phyloP scores from a whole-genome alignment of 2,329 filamentous ascomycete species.

The Aspergillus japonicus region DNA sequence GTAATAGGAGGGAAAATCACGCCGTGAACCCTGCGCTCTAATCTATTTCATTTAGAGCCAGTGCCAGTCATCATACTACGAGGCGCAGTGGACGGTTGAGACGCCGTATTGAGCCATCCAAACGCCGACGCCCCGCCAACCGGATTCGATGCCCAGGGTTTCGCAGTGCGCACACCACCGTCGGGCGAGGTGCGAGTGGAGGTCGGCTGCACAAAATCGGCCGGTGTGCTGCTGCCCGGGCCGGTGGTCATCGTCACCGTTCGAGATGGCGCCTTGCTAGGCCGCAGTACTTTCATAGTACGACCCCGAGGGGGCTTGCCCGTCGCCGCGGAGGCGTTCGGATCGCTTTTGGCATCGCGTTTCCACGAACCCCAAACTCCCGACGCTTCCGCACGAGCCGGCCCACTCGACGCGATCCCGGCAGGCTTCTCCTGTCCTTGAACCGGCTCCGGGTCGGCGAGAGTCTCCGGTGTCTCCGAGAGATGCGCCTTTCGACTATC shows the following conservation, averaged over 20 bases:
- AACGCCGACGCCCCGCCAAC: conserved; percentile 92
- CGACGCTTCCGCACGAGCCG: conserved; percentile 40
- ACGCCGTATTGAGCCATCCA: conserved; percentile 72
- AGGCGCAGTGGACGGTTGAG: conserved; percentile 21
- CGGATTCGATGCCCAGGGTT: conserved; percentile 70
- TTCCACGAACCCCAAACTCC: conserved; percentile 73
- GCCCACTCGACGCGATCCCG: conserved; percentile 24
- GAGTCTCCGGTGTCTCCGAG: conserved; percentile 5
- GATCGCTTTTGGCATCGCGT: conserved; percentile 40
- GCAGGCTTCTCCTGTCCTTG: conserved; percentile 25
- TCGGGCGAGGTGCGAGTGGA: conserved; percentile 27
- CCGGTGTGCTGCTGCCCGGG: conserved; percentile 15
- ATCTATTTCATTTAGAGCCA: conserved; percentile 26
- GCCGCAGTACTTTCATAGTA: conserved; percentile 88
- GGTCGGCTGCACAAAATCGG: conserved; percentile 16
- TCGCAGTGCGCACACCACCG: conserved; percentile 33
- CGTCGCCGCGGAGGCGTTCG: conserved; percentile 46
- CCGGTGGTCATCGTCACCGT: conserved; percentile 26
- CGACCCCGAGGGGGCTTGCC: conserved; percentile 61
- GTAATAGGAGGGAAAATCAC: neutral
- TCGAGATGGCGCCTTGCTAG: conserved; percentile 60
- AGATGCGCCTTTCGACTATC: conserved; percentile 21
- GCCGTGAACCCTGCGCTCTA: conserved; percentile 9
- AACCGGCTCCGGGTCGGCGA: conserved; percentile 16
- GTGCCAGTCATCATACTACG: conserved; percentile 12